Conservation (phyloP, 352 stramenopile species). For the Saprolegnia diclina region DNA sequence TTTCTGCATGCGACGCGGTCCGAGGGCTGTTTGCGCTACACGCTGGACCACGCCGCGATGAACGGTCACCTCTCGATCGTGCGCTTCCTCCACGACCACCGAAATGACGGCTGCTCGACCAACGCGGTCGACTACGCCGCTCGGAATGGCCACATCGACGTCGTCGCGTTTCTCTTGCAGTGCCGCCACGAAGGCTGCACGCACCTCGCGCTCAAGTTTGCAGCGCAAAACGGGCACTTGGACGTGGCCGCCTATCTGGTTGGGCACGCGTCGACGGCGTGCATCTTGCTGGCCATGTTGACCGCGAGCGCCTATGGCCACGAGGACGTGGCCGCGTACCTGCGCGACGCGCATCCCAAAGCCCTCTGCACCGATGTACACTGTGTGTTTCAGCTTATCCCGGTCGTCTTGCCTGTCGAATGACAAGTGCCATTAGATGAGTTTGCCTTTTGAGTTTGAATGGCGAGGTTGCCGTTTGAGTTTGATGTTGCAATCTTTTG, state of each 20-base stretch:
- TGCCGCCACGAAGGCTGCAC: constrained; percentile 15
- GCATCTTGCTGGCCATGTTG: background rate
- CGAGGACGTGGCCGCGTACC: background rate
- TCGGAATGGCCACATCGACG: constrained; percentile 15
- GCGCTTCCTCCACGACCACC: constrained; percentile 12
- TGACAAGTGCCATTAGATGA: too few relatives aligned
- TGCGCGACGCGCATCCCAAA: background rate
- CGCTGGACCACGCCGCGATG: background rate
- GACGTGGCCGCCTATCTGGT: constrained; percentile 18
- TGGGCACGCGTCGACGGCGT: background rate
- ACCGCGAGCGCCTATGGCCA: background rate
- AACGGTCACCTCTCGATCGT: constrained; percentile 21
- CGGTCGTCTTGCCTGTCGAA: too few relatives aligned
- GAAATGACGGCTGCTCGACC: constrained; percentile 14
- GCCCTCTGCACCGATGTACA: too few relatives aligned
- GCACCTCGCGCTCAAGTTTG: background rate
- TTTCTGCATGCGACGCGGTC: background rate
- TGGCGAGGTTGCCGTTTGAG: too few relatives aligned
- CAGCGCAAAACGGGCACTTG: constrained; percentile 9
- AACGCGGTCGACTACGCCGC: constrained; percentile 13
- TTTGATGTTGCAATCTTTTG: background rate
- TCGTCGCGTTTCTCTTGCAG: constrained; percentile 18
- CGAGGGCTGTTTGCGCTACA: background rate
- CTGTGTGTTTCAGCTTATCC: too few relatives aligned
- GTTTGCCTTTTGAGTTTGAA: too few relatives aligned